These are phyloP conservation scores for Fusarium armeniacum DNA, from an alignment of 2,329 filamentous ascomycete genomes.

Conservation along the genomic window DNA sequence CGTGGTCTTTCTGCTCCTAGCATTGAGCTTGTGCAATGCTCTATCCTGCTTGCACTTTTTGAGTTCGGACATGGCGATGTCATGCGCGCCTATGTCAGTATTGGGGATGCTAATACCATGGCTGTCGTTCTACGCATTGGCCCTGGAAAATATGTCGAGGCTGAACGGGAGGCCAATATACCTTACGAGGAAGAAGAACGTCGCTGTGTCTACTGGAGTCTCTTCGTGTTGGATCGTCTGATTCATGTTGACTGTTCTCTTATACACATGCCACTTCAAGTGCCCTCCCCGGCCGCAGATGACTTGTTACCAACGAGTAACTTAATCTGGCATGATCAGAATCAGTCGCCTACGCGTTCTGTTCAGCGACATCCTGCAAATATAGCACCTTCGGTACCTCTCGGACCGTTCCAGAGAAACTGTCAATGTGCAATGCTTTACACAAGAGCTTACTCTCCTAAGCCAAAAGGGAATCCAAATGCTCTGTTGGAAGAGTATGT, in stretches of 20 bases:
- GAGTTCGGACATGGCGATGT: constrained; percentile 62
- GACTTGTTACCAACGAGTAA: constrained; percentile 55
- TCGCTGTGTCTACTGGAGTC: constrained; percentile 60
- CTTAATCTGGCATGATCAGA: constrained; percentile 52
- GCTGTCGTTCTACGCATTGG: constrained; percentile 55
- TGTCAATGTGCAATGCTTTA: constrained; percentile 56
- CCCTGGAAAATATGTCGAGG: constrained; percentile 56
- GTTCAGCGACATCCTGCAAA: constrained; percentile 50
- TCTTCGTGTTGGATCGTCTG: constrained; percentile 60
- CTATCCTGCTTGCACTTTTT: constrained; percentile 59
- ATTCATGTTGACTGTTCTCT: constrained; percentile 53
- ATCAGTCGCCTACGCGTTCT: constrained; percentile 41
- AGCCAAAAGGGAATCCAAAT: constrained; percentile 32
- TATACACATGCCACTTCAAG: constrained; percentile 53
- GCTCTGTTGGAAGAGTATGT: constrained; percentile 50
- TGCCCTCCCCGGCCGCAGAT: constrained; percentile 56
- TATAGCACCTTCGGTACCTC: constrained; percentile 50
- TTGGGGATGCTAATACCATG: constrained; percentile 58
- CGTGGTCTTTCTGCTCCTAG: constrained; percentile 55
- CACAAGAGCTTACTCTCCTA: constrained; percentile 50
- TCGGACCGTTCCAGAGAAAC: constrained; percentile 55
- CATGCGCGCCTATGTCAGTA: constrained; percentile 58
- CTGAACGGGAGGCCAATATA: constrained; percentile 49
- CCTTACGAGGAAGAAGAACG: constrained; percentile 57
- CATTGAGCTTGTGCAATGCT: constrained; percentile 59